phyloP scores from a whole-genome alignment of 1,284 basidiomycete species.

The Apiotrichum veenhuisii region DNA sequence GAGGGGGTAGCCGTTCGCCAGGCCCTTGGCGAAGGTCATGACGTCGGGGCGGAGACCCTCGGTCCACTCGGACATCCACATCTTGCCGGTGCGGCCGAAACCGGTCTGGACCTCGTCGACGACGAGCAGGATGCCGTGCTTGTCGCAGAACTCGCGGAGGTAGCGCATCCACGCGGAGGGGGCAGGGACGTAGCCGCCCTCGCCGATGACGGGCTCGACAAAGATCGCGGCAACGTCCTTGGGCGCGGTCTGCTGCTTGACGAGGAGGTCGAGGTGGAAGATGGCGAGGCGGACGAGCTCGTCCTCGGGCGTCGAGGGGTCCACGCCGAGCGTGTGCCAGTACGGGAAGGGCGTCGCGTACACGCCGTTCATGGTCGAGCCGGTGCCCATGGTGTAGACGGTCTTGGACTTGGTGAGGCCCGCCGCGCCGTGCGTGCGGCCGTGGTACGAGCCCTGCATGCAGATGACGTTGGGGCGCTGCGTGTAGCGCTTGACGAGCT shows the following conservation, averaged over 20 bases:
- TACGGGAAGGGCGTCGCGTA: constrained; percentile 82
- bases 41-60: constrained; percentile 82
- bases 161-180: constrained; percentile 75
- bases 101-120: constrained; percentile 88
- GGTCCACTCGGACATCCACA: constrained; percentile 66
- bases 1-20: constrained; percentile 69
- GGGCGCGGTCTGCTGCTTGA: constrained; percentile 79
- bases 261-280: constrained; percentile 76
- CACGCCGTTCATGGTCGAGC: constrained; percentile 57
- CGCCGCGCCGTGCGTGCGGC: constrained; percentile 75
- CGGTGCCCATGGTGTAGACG: constrained; percentile 61
- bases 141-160: constrained; percentile 77
- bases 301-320: constrained; percentile 60
- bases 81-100: constrained; percentile 82
- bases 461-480: constrained; percentile 78
- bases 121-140: constrained; percentile 72
- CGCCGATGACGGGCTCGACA: constrained; percentile 87
- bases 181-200: constrained; percentile 88
- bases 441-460: constrained; percentile 83
- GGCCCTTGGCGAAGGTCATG: constrained; percentile 76
- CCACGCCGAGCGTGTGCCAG: constrained; percentile 79
- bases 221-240: constrained; percentile 86
- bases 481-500: constrained; percentile 66
- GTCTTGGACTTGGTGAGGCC: constrained; percentile 86
- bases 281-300: constrained; percentile 67